Conservation (phyloP, 2,329 filamentous ascomycete species). For the Cladophialophora carrionii region DNA sequence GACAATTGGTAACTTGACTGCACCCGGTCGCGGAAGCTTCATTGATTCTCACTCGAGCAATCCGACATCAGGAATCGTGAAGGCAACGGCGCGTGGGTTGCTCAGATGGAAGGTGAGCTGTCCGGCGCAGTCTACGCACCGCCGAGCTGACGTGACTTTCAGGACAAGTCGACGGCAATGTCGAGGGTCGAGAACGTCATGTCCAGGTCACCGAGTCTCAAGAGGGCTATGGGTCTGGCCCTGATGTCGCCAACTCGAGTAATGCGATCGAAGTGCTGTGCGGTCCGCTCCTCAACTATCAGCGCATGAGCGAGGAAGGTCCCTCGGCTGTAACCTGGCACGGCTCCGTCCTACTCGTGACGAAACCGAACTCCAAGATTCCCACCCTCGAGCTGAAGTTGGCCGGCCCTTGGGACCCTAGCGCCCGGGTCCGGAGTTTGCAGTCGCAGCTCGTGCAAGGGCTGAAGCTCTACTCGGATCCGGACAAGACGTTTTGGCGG, state of each 20-base stretch:
- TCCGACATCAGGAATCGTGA: not conserved
- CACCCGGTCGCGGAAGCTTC: not conserved
- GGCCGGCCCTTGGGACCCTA: slow-evolving; percentile 46
- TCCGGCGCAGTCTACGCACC: not conserved
- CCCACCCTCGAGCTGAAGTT: slow-evolving; percentile 63
- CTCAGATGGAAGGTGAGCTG: slow-evolving; percentile 11
- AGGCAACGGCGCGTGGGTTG: not conserved
- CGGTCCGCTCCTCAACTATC: slow-evolving; percentile 55
- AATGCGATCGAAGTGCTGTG: slow-evolving; percentile 48
- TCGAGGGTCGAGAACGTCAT: slow-evolving; percentile 12
- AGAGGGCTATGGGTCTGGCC: slow-evolving; percentile 37
- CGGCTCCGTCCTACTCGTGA: slow-evolving; percentile 84
- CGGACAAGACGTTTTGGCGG: slow-evolving; percentile 61
- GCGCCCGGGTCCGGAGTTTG: slow-evolving; percentile 9
- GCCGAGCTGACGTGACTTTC: not conserved
- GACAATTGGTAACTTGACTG: not conserved
- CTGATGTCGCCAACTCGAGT: slow-evolving; percentile 35
- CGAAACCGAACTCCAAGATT: slow-evolving; percentile 68
- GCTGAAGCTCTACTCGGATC: slow-evolving; percentile 64
- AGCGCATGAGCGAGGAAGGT: slow-evolving; percentile 48
- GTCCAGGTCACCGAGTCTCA: slow-evolving; percentile 27
- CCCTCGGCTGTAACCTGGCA: slow-evolving; percentile 62
- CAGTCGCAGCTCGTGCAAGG: slow-evolving; percentile 44
- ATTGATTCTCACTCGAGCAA: not conserved
- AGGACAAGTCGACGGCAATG: slow-evolving; percentile 26